Conservation (phyloP, 768 basidiomycete genomes). For the Cyathus striatus region DNA sequence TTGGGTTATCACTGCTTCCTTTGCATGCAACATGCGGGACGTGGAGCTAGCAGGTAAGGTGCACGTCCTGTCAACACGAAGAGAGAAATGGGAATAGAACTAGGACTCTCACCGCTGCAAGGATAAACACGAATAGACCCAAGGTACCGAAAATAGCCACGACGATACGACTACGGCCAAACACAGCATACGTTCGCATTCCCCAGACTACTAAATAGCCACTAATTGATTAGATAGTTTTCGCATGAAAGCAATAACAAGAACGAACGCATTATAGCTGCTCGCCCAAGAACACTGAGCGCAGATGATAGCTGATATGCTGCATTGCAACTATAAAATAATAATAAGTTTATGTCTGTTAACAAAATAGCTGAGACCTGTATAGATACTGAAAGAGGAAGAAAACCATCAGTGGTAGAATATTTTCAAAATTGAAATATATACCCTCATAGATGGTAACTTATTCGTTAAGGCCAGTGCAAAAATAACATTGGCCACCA, state of each 20-base stretch:
- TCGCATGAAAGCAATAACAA: background rate
- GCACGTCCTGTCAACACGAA: background rate
- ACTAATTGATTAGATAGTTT: background rate
- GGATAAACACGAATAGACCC: background rate
- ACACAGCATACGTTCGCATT: background rate
- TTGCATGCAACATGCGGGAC: conserved; percentile 5
- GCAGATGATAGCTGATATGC: background rate
- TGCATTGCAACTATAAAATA: background rate
- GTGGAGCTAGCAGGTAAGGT: background rate
- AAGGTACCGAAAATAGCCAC: background rate
- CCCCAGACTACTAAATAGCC: background rate
- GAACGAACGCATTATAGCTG: background rate
- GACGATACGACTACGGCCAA: background rate
- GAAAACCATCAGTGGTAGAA: background rate
- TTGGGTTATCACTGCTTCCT: conserved; percentile 3
- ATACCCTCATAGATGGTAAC: conserved; percentile 9
- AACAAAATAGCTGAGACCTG: background rate
- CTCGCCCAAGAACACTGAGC: background rate
- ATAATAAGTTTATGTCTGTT: background rate
- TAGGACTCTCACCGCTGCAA: background rate
- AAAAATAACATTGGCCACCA: conserved; percentile 25
- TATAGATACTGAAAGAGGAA: background rate
- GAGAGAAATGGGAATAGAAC: background rate
- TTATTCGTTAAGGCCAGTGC: conserved; percentile 18
- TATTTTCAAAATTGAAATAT: background rate